phyloP scores from a whole-genome alignment of 352 stramenopile species.

The Blastocystis sp. region DNA sequence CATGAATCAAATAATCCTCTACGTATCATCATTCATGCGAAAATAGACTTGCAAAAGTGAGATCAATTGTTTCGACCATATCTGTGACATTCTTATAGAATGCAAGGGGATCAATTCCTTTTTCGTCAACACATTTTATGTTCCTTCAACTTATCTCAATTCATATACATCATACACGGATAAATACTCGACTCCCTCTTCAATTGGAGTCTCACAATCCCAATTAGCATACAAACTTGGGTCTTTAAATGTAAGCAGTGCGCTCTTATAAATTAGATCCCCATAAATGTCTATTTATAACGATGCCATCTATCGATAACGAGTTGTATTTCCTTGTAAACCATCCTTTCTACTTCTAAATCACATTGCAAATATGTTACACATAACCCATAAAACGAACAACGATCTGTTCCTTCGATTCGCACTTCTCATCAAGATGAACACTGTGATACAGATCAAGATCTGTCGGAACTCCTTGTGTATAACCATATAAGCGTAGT shows the following conservation, averaged over 20 bases:
- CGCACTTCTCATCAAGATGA: not conserved
- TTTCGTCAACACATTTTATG: not conserved
- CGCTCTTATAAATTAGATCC: not conserved
- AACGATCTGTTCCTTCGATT: not conserved
- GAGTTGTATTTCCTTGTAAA: conserved; percentile 13
- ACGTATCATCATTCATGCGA: not conserved
- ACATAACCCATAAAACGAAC: not conserved
- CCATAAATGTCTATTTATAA: conserved; percentile 15
- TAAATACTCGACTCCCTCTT: not conserved
- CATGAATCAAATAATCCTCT: conserved; percentile 4
- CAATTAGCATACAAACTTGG: not conserved
- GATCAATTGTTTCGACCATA: not conserved
- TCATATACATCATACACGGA: not conserved
- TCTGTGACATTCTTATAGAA: not conserved
- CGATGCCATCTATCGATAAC: not conserved
- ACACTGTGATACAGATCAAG: not conserved
- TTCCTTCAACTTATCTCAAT: not conserved
- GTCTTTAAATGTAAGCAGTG: not conserved
- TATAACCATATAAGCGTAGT: not conserved
- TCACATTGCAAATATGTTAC: not conserved
- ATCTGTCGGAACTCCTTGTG: not conserved
- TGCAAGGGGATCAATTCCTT: not conserved
- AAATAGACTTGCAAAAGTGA: not conserved
- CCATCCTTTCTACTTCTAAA: not conserved
- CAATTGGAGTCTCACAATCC: not conserved